Evolutionary conservation across 2,329 filamentous ascomycete species (phyloP), one percentile per base, ranked within the genome.

Genomic region (Bertia moriformis): DNA sequence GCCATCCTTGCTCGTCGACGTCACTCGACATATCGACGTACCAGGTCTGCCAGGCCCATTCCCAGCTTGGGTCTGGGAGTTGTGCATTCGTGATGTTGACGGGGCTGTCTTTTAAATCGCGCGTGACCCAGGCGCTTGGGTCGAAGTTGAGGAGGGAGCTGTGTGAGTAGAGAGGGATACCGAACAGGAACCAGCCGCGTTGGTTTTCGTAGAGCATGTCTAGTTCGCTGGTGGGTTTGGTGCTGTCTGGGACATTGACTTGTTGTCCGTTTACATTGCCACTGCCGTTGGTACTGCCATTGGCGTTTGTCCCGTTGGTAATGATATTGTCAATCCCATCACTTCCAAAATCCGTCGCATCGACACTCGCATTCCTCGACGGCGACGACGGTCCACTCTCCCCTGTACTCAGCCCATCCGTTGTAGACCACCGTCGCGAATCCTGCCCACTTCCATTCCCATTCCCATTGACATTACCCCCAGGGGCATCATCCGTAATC

Each of bases 11-110:
- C 52, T 80, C 75, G 45, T 80, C 75, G 15, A 79, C 74, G 48
- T 80, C 75, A 18, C 67, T 59, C 17, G 71, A 74, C 75, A 80
- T 80, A 48, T 80, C 75, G 19, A 78, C 74, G 52, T 78, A 80
- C 75, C 75, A 80, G 38, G 65, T 68, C 52, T 68, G 69, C 75
- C 75, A 80, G 14, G 67, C 66, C 75, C 75, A 80, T 46, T 71
- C 66, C 75, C 75, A 80, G 51, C 69, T 76, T 3, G 75, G 75
- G 48, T 79, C 75, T 1, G 75, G 75, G 3, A 78, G 61, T 49
- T 79, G 74, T 5, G 75, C 74, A 50, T 78, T 78, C 41, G 73
- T 78, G 50, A 80, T 78, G 49, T 79, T 68, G 47, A 79, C 73
- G 4, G 73, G 63, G 38, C 69, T 75, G 4, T 69, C 62, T 42